Evolutionary conservation across 2,329 filamentous ascomycete genomes (phyloP).

Genomic region (Aspergillus sp.): DNA sequence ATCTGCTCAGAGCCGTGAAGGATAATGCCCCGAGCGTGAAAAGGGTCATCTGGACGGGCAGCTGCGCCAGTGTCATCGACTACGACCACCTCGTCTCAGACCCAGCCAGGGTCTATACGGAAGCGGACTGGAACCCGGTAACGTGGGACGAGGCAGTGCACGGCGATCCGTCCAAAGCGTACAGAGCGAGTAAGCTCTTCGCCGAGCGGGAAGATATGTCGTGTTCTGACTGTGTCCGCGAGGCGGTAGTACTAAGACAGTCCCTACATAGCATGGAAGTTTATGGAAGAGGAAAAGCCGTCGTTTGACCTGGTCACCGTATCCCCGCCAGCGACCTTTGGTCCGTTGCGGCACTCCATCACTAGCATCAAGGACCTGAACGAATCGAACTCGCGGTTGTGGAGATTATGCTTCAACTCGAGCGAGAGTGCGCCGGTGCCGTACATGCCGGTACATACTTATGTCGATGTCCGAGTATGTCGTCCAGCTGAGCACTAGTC

Average conservation of each 20-base stretch:
- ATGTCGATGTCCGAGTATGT: background rate
- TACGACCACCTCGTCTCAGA: conserved; percentile 10
- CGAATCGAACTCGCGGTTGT: conserved; percentile 2
- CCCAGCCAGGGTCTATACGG: conserved; percentile 5
- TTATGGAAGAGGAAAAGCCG: background rate
- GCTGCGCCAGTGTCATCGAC: conserved; percentile 11
- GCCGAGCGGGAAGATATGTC: background rate
- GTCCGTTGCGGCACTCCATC: background rate
- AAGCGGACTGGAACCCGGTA: background rate
- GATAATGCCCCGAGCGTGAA: conserved; percentile 10
- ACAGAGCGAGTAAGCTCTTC: background rate
- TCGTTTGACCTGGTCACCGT: background rate
- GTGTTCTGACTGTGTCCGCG: background rate
- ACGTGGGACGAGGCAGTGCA: background rate
- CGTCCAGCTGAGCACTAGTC: background rate
- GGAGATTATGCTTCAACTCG: background rate
- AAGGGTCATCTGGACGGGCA: conserved; percentile 12
- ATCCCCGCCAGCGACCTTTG: background rate
- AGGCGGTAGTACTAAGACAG: background rate
- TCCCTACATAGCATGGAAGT: background rate
- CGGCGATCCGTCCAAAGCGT: background rate
- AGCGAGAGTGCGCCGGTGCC: background rate
- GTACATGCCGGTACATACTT: background rate
- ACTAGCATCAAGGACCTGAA: conserved; percentile 3
- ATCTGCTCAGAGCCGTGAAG: conserved; percentile 2